Conservation (phyloP, 805 yeast genomes). For the Zygotorulaspora florentina region DNA sequence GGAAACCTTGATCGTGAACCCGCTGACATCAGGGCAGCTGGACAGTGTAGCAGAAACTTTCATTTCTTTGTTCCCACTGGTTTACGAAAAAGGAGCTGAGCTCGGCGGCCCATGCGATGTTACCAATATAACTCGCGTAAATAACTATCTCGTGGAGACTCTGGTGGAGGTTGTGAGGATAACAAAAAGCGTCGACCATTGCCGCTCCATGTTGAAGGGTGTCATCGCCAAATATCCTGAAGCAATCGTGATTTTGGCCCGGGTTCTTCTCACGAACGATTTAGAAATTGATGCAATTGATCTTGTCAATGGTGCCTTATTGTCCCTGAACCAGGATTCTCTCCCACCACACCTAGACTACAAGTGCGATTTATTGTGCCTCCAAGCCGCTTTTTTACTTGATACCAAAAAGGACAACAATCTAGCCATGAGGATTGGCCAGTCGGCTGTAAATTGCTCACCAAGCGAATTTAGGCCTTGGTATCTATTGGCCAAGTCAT, state of each 20-base stretch:
- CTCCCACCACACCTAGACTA: slow-evolving; percentile 22
- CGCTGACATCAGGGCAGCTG: slow-evolving; percentile 45
- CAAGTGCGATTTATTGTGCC: slow-evolving; percentile 30
- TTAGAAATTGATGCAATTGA: slow-evolving; percentile 37
- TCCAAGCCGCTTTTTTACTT: slow-evolving; percentile 30
- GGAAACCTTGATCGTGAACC: slow-evolving; percentile 79
- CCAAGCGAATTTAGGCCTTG: slow-evolving; percentile 77
- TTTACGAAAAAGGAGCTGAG: slow-evolving; percentile 30
- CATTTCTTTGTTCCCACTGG: slow-evolving; percentile 31
- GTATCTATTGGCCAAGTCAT: slow-evolving; percentile 61
- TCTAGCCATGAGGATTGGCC: slow-evolving; percentile 28
- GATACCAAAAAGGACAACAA: slow-evolving; percentile 25
- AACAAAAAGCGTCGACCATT: slow-evolving; percentile 27
- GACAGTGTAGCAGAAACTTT: slow-evolving; percentile 31
- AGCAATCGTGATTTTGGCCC: slow-evolving; percentile 29
- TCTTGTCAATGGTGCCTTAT: slow-evolving; percentile 29
- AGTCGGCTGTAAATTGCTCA: slow-evolving; percentile 50
- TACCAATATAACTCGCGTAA: slow-evolving; percentile 30
- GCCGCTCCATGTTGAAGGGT: slow-evolving; percentile 25
- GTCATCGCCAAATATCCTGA: slow-evolving; percentile 26
- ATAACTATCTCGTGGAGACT: slow-evolving; percentile 34
- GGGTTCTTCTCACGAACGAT: slow-evolving; percentile 34
- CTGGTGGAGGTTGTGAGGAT: slow-evolving; percentile 30
- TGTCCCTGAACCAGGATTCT: slow-evolving; percentile 15
- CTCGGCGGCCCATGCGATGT: slow-evolving; percentile 34